A percentile compares a stretch with the other conserved stretches of the same genome.
phyloP scores from a whole-genome alignment of 768 basidiomycete species.

The Candolleomyces aberdarensis region DNA sequence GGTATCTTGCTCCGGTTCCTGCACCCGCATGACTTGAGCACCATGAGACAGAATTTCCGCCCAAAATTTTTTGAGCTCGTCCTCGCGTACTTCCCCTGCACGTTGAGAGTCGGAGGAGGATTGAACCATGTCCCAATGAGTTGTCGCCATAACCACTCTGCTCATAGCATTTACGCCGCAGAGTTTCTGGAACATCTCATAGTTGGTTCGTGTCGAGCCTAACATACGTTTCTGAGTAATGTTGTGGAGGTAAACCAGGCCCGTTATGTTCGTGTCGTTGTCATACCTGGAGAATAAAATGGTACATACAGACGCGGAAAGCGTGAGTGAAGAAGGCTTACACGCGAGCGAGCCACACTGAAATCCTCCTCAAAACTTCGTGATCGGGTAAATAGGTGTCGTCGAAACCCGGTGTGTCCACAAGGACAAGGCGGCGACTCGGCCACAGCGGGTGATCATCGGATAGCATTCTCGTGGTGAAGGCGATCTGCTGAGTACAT shows the following conservation, averaged over 20 bases:
- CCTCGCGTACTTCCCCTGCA: not conserved
- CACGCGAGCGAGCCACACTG: slow-evolving; percentile 7
- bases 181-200: not conserved
- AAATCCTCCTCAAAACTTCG: slow-evolving; percentile 5
- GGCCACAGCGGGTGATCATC: not conserved
- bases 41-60: not conserved
- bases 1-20: not conserved
- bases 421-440: slow-evolving; percentile 1
- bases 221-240: slow-evolving; percentile 36
- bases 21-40: not conserved
- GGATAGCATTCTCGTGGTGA: not conserved
- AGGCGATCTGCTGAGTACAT: slow-evolving; percentile 5
- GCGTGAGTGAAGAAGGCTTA: not conserved
- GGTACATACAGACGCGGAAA: too few species aligned
- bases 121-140: not conserved
- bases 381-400: slow-evolving; percentile 10
- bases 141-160: not conserved
- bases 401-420: slow-evolving; percentile 15
- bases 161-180: slow-evolving; percentile 3
- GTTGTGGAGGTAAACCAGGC: slow-evolving; percentile 43
- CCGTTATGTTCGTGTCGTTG: slow-evolving; percentile 6
- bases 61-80: not conserved
- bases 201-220: not conserved
- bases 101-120: too few species aligned
- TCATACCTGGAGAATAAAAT: not conserved